Evolutionary conservation across 176 grass and related monocot genomes (phyloP).

Genomic region (Tillandsia fasciculata): DNA sequence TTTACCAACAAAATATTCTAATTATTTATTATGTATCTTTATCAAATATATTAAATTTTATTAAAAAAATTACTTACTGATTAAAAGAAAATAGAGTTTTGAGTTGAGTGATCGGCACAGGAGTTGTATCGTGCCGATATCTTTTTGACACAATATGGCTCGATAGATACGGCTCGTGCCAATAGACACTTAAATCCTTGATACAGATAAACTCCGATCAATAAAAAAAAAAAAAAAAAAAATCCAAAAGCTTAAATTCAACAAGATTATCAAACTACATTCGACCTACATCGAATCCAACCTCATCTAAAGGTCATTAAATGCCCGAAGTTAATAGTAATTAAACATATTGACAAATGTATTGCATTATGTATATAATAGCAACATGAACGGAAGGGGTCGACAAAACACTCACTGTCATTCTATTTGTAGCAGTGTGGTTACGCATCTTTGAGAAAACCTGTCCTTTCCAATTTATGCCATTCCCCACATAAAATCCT

Average conservation of each 20-base stretch:
- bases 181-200: too few relatives aligned
- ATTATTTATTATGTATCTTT: too few relatives aligned
- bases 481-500: slow-evolving; percentile 93
- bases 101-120: too few relatives aligned
- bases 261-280: neutral
- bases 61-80: too few relatives aligned
- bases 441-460: slow-evolving; percentile 96
- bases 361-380: neutral
- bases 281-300: too few relatives aligned
- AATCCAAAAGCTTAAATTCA: slow-evolving; percentile 5
- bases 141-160: too few relatives aligned
- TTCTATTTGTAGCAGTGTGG: slow-evolving; percentile 76
- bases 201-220: slow-evolving; percentile 2
- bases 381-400: neutral
- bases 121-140: too few relatives aligned
- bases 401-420: slow-evolving; percentile 53
- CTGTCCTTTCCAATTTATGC: slow-evolving; percentile 98
- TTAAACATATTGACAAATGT: neutral
- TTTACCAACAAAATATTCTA: too few relatives aligned
- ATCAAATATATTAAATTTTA: too few relatives aligned
- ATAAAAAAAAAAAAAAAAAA: neutral
- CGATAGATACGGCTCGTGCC: too few relatives aligned
- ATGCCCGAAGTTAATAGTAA: neutral
- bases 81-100: too few relatives aligned
- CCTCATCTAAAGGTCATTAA: neutral